Conservation (phyloP, 768 basidiomycete species). For the Boletus tomentosulus region DNA sequence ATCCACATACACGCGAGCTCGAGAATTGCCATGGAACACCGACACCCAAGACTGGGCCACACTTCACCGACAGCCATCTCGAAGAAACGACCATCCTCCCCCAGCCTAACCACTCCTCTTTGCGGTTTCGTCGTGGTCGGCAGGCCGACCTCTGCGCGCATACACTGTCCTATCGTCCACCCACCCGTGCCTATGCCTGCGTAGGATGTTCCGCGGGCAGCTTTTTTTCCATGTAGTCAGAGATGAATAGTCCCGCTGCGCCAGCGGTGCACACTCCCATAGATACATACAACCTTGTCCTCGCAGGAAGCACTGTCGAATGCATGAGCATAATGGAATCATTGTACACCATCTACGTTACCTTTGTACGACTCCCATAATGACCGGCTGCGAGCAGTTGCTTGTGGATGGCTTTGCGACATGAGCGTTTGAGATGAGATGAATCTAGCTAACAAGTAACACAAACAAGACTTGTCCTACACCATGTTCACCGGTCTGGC, state of each 20-base stretch:
- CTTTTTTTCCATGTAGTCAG: constrained; percentile 49
- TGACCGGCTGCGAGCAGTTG: constrained; percentile 16
- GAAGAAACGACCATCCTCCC: constrained; percentile 9
- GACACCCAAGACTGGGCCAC: constrained; percentile 10
- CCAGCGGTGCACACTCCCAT: constrained; percentile 46
- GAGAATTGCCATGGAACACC: constrained; percentile 26
- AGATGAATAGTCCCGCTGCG: constrained; percentile 42
- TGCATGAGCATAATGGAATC: constrained; percentile 9
- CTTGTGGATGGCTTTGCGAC: constrained; percentile 4
- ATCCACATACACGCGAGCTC: constrained; percentile 1
- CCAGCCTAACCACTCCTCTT: background rate
- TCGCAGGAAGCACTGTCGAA: constrained; percentile 47
- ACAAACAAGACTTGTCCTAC: background rate
- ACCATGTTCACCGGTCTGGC: constrained; percentile 80
- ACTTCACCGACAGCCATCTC: constrained; percentile 21
- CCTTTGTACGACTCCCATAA: constrained; percentile 47
- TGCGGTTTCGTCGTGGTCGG: constrained; percentile 2
- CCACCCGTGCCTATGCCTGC: background rate
- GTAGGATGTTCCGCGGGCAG: constrained; percentile 20
- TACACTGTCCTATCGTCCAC: constrained; percentile 1
- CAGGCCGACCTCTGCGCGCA: constrained; percentile 11
- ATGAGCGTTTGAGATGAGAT: constrained; percentile 8
- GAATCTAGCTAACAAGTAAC: background rate
- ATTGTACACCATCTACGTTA: constrained; percentile 11
- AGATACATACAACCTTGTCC: constrained; percentile 49